These are phyloP conservation scores for Psilocybe sp. DNA, from an alignment of 768 basidiomycete genomes.

Conservation along the genomic window DNA sequence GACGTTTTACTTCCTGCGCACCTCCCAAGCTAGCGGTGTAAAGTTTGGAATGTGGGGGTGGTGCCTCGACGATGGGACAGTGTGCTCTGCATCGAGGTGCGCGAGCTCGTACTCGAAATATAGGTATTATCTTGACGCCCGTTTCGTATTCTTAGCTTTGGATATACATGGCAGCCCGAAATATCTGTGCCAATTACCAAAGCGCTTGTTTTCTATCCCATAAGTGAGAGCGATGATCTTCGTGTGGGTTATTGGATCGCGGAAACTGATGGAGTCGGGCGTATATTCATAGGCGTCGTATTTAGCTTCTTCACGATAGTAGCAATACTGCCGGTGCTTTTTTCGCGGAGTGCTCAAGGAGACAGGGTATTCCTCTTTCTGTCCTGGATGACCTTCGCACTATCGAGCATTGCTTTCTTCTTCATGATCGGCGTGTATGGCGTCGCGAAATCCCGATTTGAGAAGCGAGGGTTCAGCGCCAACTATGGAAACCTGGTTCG, in stretches of 20 bases:
- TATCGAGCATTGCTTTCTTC: conserved; percentile 30
- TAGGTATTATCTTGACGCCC: background rate
- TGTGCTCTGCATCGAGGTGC: conserved; percentile 29
- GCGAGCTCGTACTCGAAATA: background rate
- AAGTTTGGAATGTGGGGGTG: conserved; percentile 41
- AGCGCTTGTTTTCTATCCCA: conserved; percentile 34
- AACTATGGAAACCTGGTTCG: conserved; percentile 35
- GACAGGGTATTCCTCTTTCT: conserved; percentile 26
- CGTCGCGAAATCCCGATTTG: conserved; percentile 29
- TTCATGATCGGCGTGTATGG: conserved; percentile 36
- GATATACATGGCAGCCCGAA: conserved; percentile 37
- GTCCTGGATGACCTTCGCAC: conserved; percentile 24
- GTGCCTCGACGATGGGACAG: conserved; percentile 32
- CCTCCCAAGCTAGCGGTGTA: conserved; percentile 37
- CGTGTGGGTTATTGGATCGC: background rate
- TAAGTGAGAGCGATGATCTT: conserved; percentile 20
- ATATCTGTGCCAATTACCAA: conserved; percentile 30
- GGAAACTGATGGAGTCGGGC: background rate
- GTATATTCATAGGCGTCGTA: conserved; percentile 23
- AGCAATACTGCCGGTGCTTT: conserved; percentile 24
- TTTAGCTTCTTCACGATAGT: conserved; percentile 28
- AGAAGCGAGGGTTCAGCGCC: conserved; percentile 29
- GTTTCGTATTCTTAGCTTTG: conserved; percentile 22
- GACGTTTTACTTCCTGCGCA: conserved; percentile 33
- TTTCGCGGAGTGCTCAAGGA: conserved; percentile 18